phyloP scores from a whole-genome alignment of 2,329 filamentous ascomycete genomes.

The Chrysoporthe puriensis region DNA sequence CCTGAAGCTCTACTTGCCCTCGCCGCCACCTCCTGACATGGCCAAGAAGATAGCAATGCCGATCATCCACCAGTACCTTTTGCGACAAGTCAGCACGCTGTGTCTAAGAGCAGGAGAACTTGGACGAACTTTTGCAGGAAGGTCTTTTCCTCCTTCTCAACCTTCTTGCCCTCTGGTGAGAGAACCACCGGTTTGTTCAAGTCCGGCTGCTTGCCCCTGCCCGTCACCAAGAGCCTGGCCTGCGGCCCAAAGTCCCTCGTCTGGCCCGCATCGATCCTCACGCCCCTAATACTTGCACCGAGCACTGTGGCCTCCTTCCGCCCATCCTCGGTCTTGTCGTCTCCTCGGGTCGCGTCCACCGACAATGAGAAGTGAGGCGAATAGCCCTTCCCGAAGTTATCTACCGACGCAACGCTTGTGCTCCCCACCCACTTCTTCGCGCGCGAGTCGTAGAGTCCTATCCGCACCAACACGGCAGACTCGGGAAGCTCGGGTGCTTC shows the following conservation, averaged over 20 bases:
- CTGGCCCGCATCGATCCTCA: constrained; percentile 64
- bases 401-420: constrained; percentile 57
- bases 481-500: constrained; percentile 58
- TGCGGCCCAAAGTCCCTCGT: constrained; percentile 68
- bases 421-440: constrained; percentile 55
- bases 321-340: constrained; percentile 12
- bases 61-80: constrained; percentile 70
- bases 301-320: constrained; percentile 46
- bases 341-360: constrained; percentile 43
- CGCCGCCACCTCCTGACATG: constrained; percentile 54
- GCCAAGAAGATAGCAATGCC: constrained; percentile 58
- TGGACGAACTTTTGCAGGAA: constrained; percentile 66
- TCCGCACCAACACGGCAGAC: constrained; percentile 53
- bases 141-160: constrained; percentile 61
- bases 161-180: constrained; percentile 61
- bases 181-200: constrained; percentile 68
- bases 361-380: constrained; percentile 59
- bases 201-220: constrained; percentile 57
- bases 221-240: constrained; percentile 53
- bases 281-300: constrained; percentile 58
- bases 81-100: constrained; percentile 20
- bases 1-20: constrained; percentile 50
- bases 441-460: constrained; percentile 59
- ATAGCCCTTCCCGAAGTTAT: constrained; percentile 66
- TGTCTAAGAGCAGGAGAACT: background rate